Evolutionary conservation across 305 asterid genomes (phyloP).

Genomic region (Andrographis paniculata): DNA sequence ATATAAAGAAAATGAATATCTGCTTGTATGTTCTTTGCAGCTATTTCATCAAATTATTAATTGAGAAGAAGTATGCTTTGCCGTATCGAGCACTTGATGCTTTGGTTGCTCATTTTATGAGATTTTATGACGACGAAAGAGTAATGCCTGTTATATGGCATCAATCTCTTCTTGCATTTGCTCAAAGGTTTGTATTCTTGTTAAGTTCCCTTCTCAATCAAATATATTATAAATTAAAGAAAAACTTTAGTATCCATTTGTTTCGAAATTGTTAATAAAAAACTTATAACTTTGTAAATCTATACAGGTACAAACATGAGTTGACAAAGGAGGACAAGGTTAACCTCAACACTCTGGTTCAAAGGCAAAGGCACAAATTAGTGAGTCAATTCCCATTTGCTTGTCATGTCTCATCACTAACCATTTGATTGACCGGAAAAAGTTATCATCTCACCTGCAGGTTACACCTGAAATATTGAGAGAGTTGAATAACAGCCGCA

Average conservation of each 20-base stretch:
- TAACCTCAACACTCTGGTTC: constrained; percentile 48
- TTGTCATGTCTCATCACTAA: constrained; percentile 5
- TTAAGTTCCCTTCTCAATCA: too few species aligned
- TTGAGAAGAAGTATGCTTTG: constrained; percentile 94
- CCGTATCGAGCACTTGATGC: constrained; percentile 97
- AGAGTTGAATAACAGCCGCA: constrained; percentile 77
- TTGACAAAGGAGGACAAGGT: constrained; percentile 72
- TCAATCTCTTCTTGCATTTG: constrained; percentile 92
- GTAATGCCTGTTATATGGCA: constrained; percentile 98
- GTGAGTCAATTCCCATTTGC: constrained; percentile 39
- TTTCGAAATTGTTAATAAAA: neutral
- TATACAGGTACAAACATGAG: constrained; percentile 76
- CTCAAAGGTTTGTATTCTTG: constrained; percentile 51
- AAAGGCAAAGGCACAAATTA: constrained; percentile 67
- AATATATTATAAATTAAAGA: neutral
- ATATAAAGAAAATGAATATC: neutral
- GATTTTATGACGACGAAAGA: constrained; percentile 60
- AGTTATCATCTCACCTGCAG: constrained; percentile 33
- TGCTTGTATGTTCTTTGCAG: constrained; percentile 34
- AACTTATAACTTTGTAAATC: neutral
- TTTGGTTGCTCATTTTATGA: constrained; percentile 83
- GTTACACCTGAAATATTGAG: constrained; percentile 86
- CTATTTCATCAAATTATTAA: constrained; percentile 60
- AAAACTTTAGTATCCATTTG: neutral
- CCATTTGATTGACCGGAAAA: constrained; percentile 1